Base-by-base conservation (phyloP, 139 green algal species). In the Zygnema cylindricum region DNA sequence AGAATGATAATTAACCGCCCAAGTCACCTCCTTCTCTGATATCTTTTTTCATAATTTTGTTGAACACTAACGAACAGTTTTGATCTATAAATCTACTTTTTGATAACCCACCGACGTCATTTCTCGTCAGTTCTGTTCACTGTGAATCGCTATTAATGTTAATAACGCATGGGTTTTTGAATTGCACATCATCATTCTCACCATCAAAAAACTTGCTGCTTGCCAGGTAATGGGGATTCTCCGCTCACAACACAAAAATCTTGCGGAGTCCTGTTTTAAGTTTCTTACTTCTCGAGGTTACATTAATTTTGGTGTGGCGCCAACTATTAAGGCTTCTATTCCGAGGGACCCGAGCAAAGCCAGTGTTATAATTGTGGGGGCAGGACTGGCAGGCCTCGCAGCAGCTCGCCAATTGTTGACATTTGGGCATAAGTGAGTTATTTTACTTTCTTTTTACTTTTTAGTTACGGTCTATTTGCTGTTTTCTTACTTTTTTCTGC, bases 331-430 rank as follows among this genome's bases (percentile, higher is more conserved):
- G 0, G 63, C 36, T 25, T 39, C 42, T 39, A 42, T 85, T 33
- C 86, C 42, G 33, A 11, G 23, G 25, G 40, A 69, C 33, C 38
- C 23, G 33, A 63, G 33, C 82, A 89, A 86, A 84, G 71, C 42
- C 16, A 86, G 32, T 21, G 94, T 99, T 0, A 78, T 99, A 1
- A 94, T 99, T 0, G 84, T 99, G 0, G 97, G 97, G 0, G 96
- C 97, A 11, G 97, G 97, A 0, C 88, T 98, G 30, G 93, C 96
- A 89, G 96, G 96, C 25, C 84, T 98, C 49, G 94, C 95, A 25
- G 94, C 95, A n/a, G 96, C 96, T 2, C 92, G 95, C 54, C 96
- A 98, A 92, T 93, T 99, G 73, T 77, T 92, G 1, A 88, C 88
- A 1, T 93, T 93, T n/a, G 97, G 97, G 0, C 95, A 97, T 91